A percentile compares a stretch with the other conserved stretches of the same genome.
Conservation (phyloP, 352 stramenopile genomes). For the Saprolegnia parasitica region DNA sequence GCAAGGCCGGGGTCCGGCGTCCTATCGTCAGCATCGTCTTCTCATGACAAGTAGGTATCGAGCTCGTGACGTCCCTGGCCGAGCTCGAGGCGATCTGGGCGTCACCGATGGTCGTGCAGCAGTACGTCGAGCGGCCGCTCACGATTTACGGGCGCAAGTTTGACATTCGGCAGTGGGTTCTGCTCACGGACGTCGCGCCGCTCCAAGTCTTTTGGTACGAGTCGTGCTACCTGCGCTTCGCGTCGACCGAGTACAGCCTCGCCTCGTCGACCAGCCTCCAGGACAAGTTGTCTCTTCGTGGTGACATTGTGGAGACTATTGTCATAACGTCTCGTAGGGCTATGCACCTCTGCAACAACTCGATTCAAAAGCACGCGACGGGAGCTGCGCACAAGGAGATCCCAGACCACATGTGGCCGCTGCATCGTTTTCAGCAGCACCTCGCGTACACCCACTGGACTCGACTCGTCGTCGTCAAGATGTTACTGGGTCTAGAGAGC, state of each 20-base stretch:
- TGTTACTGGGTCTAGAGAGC: slow-evolving; percentile 24
- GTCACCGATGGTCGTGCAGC: slow-evolving; percentile 67
- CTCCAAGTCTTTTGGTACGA: slow-evolving; percentile 59
- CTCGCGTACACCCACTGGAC: slow-evolving; percentile 35
- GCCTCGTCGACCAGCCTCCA: slow-evolving; percentile 29
- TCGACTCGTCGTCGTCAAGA: background rate
- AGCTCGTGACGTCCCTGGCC: slow-evolving; percentile 40
- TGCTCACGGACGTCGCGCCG: slow-evolving; percentile 60
- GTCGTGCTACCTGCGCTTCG: slow-evolving; percentile 75
- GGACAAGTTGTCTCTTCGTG: slow-evolving; percentile 32
- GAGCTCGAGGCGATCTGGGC: slow-evolving; percentile 10
- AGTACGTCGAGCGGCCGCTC: slow-evolving; percentile 80
- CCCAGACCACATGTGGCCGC: slow-evolving; percentile 56
- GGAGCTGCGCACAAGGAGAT: background rate
- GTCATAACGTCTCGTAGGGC: slow-evolving; percentile 26
- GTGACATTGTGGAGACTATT: background rate
- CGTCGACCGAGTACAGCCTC: slow-evolving; percentile 49
- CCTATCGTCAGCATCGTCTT: background rate
- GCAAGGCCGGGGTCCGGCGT: slow-evolving; percentile 45
- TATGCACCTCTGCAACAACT: slow-evolving; percentile 82
- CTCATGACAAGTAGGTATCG: slow-evolving; percentile 33
- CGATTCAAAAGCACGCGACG: slow-evolving; percentile 61
- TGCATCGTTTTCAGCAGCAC: slow-evolving; percentile 36
- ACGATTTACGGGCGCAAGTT: slow-evolving; percentile 68
- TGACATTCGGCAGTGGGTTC: slow-evolving; percentile 82